phyloP scores from a whole-genome alignment of 1,284 basidiomycete species.

The Xerocomus minutiporus region DNA sequence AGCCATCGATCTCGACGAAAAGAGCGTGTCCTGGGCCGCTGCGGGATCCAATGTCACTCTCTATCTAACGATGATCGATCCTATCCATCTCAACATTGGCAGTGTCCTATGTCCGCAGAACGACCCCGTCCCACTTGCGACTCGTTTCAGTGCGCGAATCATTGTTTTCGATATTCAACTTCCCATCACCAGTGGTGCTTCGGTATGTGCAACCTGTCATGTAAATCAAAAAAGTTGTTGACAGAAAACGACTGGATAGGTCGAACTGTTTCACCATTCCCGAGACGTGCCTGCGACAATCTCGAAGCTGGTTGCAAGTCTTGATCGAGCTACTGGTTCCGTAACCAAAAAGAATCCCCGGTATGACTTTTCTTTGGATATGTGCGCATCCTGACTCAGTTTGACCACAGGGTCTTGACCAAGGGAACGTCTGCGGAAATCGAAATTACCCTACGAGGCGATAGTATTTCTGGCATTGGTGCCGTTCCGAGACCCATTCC shows the following conservation, averaged over 20 bases:
- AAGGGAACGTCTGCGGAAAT: constrained; percentile 84
- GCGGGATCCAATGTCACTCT: constrained; percentile 88
- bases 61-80: constrained; percentile 81
- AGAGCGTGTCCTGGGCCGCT: constrained; percentile 79
- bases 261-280: constrained; percentile 94
- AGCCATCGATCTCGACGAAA: constrained; percentile 88
- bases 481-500: constrained; percentile 62
- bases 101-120: constrained; percentile 80
- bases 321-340: constrained; percentile 77
- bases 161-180: constrained; percentile 91
- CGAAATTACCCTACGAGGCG: constrained; percentile 69
- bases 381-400: constrained; percentile 1
- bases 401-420: constrained; percentile 63
- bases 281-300: constrained; percentile 88
- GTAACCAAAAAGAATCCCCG: constrained; percentile 79
- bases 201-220: constrained; percentile 45
- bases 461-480: constrained; percentile 46
- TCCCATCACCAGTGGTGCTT: constrained; percentile 85
- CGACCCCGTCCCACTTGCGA: constrained; percentile 70
- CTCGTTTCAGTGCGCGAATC: constrained; percentile 79
- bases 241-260: constrained; percentile 37
- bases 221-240: not conserved
- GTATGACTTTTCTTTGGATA: constrained; percentile 35
- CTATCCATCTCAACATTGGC: constrained; percentile 83
- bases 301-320: constrained; percentile 69